phyloP scores from a whole-genome alignment of 768 basidiomycete genomes.

The Butyriboletus loyo region DNA sequence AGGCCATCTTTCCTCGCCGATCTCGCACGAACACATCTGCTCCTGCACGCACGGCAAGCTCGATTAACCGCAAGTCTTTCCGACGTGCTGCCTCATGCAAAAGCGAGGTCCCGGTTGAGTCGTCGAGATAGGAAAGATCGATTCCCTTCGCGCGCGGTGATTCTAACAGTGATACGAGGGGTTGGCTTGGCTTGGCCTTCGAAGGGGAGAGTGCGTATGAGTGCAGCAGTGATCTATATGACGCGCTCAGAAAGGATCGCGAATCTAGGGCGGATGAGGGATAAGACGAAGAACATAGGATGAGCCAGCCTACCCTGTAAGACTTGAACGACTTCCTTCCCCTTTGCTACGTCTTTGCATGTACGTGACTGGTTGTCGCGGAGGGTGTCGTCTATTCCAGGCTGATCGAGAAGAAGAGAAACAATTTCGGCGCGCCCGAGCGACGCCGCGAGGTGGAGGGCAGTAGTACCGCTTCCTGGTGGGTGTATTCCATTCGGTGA shows the following conservation, averaged over 20 bases:
- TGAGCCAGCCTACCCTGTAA: slow-evolving; percentile 57
- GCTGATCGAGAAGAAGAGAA: slow-evolving; percentile 72
- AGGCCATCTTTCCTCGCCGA: slow-evolving; percentile 64
- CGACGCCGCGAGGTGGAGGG: slow-evolving; percentile 70
- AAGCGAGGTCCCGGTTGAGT: slow-evolving; percentile 70
- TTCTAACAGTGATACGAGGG: slow-evolving; percentile 56
- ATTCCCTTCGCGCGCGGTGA: slow-evolving; percentile 68
- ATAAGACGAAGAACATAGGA: neutral
- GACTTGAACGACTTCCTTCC: slow-evolving; percentile 59
- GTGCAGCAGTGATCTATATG: slow-evolving; percentile 69
- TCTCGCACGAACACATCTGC: slow-evolving; percentile 89
- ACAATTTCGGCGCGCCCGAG: slow-evolving; percentile 74
- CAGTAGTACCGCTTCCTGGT: slow-evolving; percentile 65
- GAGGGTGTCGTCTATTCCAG: slow-evolving; percentile 74
- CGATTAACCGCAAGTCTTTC: slow-evolving; percentile 76
- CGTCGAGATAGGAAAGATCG: slow-evolving; percentile 79
- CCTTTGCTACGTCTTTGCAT: slow-evolving; percentile 68
- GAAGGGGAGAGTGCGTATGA: slow-evolving; percentile 66
- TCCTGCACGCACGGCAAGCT: slow-evolving; percentile 80
- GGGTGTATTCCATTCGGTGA: slow-evolving; percentile 79
- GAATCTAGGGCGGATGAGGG: slow-evolving; percentile 53
- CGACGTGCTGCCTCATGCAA: slow-evolving; percentile 86
- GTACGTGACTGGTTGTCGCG: slow-evolving; percentile 65
- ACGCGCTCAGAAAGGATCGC: slow-evolving; percentile 68
- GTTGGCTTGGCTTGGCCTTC: slow-evolving; percentile 38